These are phyloP conservation scores for Monosporascus ibericus DNA, from an alignment of 2,329 filamentous ascomycete genomes.

Conservation along the genomic window DNA sequence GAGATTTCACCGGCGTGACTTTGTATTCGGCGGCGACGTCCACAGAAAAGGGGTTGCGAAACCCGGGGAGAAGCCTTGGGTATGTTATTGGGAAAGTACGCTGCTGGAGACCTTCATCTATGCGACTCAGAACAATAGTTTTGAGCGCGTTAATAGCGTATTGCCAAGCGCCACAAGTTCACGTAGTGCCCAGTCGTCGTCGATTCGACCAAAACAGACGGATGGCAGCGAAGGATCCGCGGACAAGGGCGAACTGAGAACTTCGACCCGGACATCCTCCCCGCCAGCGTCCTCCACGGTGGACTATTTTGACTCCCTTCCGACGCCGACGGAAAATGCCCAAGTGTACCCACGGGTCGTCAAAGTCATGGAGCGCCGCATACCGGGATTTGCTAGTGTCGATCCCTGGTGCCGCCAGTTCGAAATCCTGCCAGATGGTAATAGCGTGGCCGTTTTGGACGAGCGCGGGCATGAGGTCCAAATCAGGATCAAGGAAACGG, in stretches of 20 bases:
- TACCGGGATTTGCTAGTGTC: conserved; percentile 24
- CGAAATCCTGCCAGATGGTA: conserved; percentile 34
- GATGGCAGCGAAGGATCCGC: conserved; percentile 1
- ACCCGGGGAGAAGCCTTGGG: conserved; percentile 49
- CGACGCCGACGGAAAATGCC: conserved; percentile 10
- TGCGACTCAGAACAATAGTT: conserved; percentile 43
- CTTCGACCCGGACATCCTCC: conserved; percentile 8
- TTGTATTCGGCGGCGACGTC: conserved; percentile 21
- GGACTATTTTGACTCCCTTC: conserved; percentile 6
- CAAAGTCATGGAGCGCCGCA: conserved; percentile 50
- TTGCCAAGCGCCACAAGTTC: conserved; percentile 2
- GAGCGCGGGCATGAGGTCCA: conserved; percentile 33
- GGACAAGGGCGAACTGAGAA: neutral
- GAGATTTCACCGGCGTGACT: conserved; percentile 17
- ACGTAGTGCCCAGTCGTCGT: conserved; percentile 5
- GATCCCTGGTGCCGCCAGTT: conserved; percentile 44
- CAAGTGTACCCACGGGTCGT: conserved; percentile 45
- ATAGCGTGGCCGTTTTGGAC: conserved; percentile 30
- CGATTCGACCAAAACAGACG: neutral
- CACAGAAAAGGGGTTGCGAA: conserved; percentile 34
- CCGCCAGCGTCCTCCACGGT: conserved; percentile 5
- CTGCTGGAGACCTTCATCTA: conserved; percentile 53
- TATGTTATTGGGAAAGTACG: conserved; percentile 53
- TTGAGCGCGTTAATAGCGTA: conserved; percentile 9
- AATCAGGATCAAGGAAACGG: conserved; percentile 38